Conservation (phyloP, 306 rosid genomes). For the Medicago lupulina region DNA sequence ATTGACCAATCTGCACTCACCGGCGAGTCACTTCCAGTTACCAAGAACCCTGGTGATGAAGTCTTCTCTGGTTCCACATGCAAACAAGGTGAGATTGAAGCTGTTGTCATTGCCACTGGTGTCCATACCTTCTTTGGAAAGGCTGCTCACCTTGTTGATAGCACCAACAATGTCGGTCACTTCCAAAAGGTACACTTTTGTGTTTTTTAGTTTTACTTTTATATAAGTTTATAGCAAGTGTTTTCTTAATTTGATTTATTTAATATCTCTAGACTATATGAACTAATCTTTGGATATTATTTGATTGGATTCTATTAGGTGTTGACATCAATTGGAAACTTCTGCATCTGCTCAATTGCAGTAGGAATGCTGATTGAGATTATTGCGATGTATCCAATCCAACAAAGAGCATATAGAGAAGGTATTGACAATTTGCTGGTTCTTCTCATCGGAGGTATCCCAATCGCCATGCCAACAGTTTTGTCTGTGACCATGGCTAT, state of each 20-base stretch:
- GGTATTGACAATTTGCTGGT: conserved; percentile 93
- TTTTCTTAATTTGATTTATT: not conserved
- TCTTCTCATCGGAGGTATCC: conserved; percentile 94
- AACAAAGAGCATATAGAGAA: conserved; percentile 73
- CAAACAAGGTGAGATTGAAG: conserved; percentile 95
- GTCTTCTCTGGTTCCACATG: conserved; percentile 95
- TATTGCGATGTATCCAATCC: conserved; percentile 80
- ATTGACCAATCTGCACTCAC: conserved; percentile 94
- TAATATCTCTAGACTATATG: not conserved
- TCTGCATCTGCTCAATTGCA: conserved; percentile 90
- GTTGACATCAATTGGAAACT: conserved; percentile 92
- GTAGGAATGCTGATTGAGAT: conserved; percentile 87
- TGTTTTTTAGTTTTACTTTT: not conserved
- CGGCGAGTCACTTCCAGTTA: conserved; percentile 89
- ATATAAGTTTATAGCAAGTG: not conserved
- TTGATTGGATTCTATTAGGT: conserved; percentile 58
- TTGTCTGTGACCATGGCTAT: conserved; percentile 96
- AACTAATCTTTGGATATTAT: conserved; percentile 22
- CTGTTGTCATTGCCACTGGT: conserved; percentile 92
- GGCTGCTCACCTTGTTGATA: conserved; percentile 97
- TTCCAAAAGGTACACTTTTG: conserved; percentile 73
- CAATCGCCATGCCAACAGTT: conserved; percentile 97
- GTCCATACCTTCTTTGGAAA: conserved; percentile 94
- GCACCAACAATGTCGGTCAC: conserved; percentile 95
- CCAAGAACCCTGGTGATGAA: conserved; percentile 74